A percentile compares a stretch with the other conserved stretches of the same genome.
Evolutionary conservation across 805 yeast species (phyloP).

Genomic region (Ogataea populi-albae): DNA sequence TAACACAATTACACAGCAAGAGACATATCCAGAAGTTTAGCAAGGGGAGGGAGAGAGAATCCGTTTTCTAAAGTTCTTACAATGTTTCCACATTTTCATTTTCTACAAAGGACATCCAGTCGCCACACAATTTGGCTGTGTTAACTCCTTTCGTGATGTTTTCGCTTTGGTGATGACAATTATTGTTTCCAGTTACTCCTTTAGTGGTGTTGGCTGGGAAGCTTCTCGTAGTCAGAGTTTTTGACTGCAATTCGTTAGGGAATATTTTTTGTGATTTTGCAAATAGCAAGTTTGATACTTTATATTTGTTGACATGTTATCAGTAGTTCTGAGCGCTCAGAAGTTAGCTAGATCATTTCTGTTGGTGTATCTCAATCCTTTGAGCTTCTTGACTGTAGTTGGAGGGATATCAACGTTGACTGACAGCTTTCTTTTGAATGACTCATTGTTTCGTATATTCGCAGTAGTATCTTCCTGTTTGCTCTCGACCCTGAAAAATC

Average conservation of each 20-base stretch:
- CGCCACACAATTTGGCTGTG: conserved; percentile 3
- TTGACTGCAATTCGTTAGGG: too few species aligned
- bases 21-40: conserved; percentile 9
- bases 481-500: conserved; percentile 1
- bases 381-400: conserved; percentile 12
- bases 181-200: conserved; percentile 9
- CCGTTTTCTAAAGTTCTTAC: conserved; percentile 5
- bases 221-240: conserved; percentile 2
- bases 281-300: too few species aligned
- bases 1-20: conserved; percentile 17
- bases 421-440: conserved; percentile 14
- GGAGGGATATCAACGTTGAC: conserved; percentile 4
- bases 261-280: conserved; percentile 4
- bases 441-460: conserved; percentile 4
- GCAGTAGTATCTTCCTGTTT: background rate
- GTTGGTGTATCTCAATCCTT: conserved; percentile 19
- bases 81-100: too few species aligned
- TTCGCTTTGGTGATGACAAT: background rate
- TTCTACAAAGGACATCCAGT: too few species aligned
- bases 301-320: too few species aligned
- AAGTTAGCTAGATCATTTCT: conserved; percentile 16
- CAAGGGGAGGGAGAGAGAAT: conserved; percentile 22
- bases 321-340: conserved; percentile 5
- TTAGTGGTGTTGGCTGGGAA: conserved; percentile 13
- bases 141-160: background rate